These are phyloP conservation scores for Boletus edulis DNA, from an alignment of 768 basidiomycete genomes.

Conservation along the genomic window DNA sequence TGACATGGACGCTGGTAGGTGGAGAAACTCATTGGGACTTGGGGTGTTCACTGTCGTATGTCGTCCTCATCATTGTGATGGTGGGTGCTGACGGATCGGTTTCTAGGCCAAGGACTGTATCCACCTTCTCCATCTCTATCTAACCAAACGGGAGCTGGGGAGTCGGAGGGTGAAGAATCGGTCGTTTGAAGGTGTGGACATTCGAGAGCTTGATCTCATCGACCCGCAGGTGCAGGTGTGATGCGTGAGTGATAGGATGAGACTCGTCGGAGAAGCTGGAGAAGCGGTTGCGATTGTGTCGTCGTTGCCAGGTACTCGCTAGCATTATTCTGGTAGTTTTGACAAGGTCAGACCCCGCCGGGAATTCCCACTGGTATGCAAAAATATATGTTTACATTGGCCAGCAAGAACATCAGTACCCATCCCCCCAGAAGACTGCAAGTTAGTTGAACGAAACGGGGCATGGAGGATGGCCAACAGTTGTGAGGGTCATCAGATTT, in stretches of 20 bases:
- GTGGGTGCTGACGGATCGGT: background rate
- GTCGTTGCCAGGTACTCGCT: background rate
- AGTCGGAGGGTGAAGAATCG: constrained; percentile 65
- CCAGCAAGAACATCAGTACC: no score
- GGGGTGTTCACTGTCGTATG: constrained; percentile 66
- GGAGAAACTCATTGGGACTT: constrained; percentile 69
- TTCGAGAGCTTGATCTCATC: constrained; percentile 64
- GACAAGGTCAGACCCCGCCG: no score
- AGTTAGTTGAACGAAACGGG: no score
- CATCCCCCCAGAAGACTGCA: no score
- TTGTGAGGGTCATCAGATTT: background rate
- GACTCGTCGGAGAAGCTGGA: background rate
- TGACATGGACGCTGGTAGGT: constrained; percentile 31
- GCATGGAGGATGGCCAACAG: no score
- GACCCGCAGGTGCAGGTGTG: constrained; percentile 20
- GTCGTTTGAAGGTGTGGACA: constrained; percentile 73
- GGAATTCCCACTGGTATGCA: no score
- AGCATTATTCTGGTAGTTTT: no score
- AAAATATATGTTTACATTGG: no score
- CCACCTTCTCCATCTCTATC: constrained; percentile 63
- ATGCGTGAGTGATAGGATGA: background rate
- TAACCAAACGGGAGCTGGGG: constrained; percentile 70
- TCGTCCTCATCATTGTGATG: background rate
- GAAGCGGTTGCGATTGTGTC: background rate
- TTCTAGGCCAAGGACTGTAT: constrained; percentile 64